Conservation (phyloP, 441 rosid genomes). For the Gossypium lobatum region DNA sequence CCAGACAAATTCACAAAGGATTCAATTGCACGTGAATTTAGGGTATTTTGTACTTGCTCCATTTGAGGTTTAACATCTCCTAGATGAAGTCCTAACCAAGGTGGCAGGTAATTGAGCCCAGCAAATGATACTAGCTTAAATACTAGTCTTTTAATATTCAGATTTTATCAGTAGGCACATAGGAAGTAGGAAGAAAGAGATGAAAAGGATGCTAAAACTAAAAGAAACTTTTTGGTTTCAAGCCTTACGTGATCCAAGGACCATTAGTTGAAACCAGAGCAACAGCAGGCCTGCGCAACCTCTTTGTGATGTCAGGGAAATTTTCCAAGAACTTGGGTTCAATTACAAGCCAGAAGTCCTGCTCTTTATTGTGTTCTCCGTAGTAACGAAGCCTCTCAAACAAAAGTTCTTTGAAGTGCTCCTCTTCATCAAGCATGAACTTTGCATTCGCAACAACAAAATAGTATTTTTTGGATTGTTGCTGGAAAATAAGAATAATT, state of each 20-base stretch:
- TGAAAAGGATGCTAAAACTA: not conserved
- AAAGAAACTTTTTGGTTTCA: not conserved
- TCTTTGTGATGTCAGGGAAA: constrained; percentile 65
- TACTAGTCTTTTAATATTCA: not conserved
- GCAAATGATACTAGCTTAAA: not conserved
- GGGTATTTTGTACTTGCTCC: not conserved
- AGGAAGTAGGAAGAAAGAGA: not conserved
- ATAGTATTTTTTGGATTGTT: constrained; percentile 44
- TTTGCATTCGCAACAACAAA: constrained; percentile 85
- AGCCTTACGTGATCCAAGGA: constrained; percentile 83
- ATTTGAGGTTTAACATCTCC: not conserved
- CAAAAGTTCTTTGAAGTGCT: constrained; percentile 78
- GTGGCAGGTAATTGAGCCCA: not conserved
- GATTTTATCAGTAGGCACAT: not conserved
- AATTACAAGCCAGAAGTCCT: constrained; percentile 84
- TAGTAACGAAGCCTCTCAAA: constrained; percentile 68
- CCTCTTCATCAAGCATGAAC: constrained; percentile 95
- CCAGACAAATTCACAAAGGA: not conserved
- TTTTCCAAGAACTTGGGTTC: constrained; percentile 86
- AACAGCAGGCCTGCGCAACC: constrained; percentile 87
- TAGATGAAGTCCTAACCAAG: not conserved
- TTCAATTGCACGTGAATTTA: not conserved
- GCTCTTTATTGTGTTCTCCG: constrained; percentile 56
- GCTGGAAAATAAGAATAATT: constrained; percentile 19
- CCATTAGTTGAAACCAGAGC: constrained; percentile 88